Conservation (phyloP, 2,329 filamentous ascomycete species). For the Fusarium chlamydosporum region DNA sequence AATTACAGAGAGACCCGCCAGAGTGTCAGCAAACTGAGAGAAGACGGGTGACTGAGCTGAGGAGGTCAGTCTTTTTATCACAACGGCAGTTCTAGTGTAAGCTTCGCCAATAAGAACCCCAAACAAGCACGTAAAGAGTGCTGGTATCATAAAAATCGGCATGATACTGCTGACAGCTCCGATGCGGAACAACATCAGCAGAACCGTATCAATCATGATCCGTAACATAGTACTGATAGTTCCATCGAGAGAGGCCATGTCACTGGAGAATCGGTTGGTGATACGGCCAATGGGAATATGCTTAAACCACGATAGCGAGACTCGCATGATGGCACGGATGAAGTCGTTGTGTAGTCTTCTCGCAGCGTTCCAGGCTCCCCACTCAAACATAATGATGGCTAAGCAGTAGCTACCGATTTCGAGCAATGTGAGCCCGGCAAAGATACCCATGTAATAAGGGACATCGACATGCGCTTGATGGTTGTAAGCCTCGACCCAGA, state of each 20-base stretch:
- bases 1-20: conserved; percentile 66
- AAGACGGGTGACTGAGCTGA: conserved; percentile 68
- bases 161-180: conserved; percentile 65
- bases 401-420: conserved; percentile 61
- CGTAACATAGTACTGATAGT: conserved; percentile 62
- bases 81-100: conserved; percentile 65
- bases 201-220: conserved; percentile 58
- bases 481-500: conserved; percentile 68
- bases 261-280: conserved; percentile 69
- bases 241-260: conserved; percentile 69
- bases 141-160: conserved; percentile 65
- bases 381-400: conserved; percentile 64
- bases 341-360: conserved; percentile 66
- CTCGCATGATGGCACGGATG: conserved; percentile 66
- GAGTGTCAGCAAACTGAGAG: conserved; percentile 68
- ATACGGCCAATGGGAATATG: conserved; percentile 66
- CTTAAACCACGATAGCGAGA: conserved; percentile 71
- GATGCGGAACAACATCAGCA: conserved; percentile 62
- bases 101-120: conserved; percentile 64
- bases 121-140: conserved; percentile 61
- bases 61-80: conserved; percentile 62
- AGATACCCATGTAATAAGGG: conserved; percentile 68
- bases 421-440: conserved; percentile 61
- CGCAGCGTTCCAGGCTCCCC: conserved; percentile 70
- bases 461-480: conserved; percentile 61